A percentile compares a stretch with the other conserved stretches of the same genome.
Evolutionary conservation across 2,329 filamentous ascomycete genomes (phyloP).

Genomic region (Bipolaris bicolor): DNA sequence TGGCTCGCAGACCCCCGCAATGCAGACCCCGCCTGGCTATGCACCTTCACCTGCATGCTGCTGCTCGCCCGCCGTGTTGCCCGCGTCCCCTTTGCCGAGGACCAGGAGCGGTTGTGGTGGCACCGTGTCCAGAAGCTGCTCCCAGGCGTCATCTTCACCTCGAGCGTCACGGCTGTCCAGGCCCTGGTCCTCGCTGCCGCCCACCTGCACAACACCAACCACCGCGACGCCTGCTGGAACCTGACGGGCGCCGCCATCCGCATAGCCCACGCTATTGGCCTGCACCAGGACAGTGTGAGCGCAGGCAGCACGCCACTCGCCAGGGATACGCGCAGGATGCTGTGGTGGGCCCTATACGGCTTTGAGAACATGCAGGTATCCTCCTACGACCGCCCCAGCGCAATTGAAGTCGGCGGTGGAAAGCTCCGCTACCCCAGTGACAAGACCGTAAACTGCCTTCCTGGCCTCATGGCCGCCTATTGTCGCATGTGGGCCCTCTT

Average conservation of each 20-base stretch:
- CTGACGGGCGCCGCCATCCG: constrained; percentile 53
- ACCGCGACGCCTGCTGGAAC: constrained; percentile 54
- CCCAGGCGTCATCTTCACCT: constrained; percentile 53
- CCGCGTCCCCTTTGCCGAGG: constrained; percentile 41
- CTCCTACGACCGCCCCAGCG: constrained; percentile 53
- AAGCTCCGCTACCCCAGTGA: constrained; percentile 48
- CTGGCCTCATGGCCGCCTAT: constrained; percentile 50
- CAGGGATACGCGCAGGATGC: constrained; percentile 55
- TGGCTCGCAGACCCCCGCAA: constrained; percentile 40
- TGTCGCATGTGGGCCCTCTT: constrained; percentile 48
- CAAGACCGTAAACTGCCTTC: constrained; percentile 45
- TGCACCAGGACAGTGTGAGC: constrained; percentile 52
- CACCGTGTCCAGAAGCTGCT: constrained; percentile 49
- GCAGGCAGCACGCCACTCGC: constrained; percentile 44
- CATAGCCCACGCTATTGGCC: constrained; percentile 54
- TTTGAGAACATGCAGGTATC: constrained; percentile 57
- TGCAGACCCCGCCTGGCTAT: constrained; percentile 52
- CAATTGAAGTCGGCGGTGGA: constrained; percentile 48
- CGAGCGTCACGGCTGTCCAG: constrained; percentile 52
- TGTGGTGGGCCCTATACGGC: constrained; percentile 61
- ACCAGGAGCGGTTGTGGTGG: constrained; percentile 53
- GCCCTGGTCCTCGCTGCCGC: constrained; percentile 52
- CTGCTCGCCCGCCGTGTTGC: constrained; percentile 49
- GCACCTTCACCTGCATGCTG: constrained; percentile 51
- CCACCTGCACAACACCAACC: constrained; percentile 55